Base-by-base conservation (phyloP, 2,329 filamentous ascomycete species). In the Verticillium longisporum region DNA sequence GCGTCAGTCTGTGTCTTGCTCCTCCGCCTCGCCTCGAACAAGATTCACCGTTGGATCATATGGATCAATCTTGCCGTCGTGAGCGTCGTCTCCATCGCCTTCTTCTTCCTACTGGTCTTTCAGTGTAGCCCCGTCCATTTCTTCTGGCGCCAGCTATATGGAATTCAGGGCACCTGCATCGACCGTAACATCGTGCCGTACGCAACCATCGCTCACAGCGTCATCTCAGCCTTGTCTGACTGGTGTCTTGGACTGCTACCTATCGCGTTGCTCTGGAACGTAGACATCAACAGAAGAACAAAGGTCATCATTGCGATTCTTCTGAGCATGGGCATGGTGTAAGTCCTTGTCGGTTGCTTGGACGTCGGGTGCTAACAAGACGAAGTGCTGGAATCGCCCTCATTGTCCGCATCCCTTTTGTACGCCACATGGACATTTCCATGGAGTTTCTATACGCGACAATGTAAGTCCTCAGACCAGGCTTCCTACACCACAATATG, bases 281-380 rank as follows among this genome's bases (percentile, higher is more conserved):
- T 83, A 38, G 76, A 79, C 61, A 80, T 84, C 71, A 78, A 77
- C 53, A 68, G 68, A 45, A 72, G 74, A 41, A 80, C 77, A 3
- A 83, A 83, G 65, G 59, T 77, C 6, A 71, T 77, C 15, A 73
- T 84, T 33, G 76, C 75, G 4, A 65, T 76, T 2, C 75, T 85
- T 56, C 68, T 85, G 2, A 74, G 78, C 50, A 77, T 84, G 70
- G 82, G 77, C 13, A 75, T 81, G 62, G 68, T 83, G 80, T 83
- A 70, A 68, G 74, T 68, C 1, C 3, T 4, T 6, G n/a, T 6
- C 10, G n/a, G 9, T 31, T 1, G 10, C 31, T 1, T 14, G n/a
- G 0, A 3, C 7, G 21, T 9, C 55, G 10, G n/a, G 5, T 11
- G 36, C 32, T 56, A 38, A 61, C 67, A 4, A 62, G 21, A 9